Evolutionary conservation across 1,284 basidiomycete genomes (phyloP), one percentile per base, ranked within the genome.

Genomic region (Tilletia horrida): DNA sequence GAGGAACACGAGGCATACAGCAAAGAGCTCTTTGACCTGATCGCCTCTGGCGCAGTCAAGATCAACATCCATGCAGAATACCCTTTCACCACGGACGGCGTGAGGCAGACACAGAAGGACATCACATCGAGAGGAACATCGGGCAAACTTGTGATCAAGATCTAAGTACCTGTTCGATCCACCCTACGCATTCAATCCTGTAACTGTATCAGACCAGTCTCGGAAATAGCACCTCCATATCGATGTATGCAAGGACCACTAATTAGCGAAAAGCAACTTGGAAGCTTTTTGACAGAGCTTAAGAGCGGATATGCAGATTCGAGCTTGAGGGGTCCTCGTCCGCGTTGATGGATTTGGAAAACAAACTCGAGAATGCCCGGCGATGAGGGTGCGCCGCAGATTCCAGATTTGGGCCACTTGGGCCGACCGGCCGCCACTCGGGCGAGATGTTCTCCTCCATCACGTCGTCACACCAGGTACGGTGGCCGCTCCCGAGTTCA

Each of bases 11-110:
- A 85, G 44, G 74, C 85, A 70, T 92, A 93, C 81, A 85, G 87
- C 3, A 83, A 83, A 25, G 86, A 90, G 80, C 83, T 94, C 1
- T 92, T 89, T 81, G 83, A 85, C 18, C 83, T 90, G 23, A 83
- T 94, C 55, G 82, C 83, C 8, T 83, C 84, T 6, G 90, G 88
- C 0, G 84, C 83, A 0, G 76, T 97, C 73, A 90, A 89, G 81
- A 85, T 91, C 66, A 85, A 87, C 57, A 85, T 94, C 18, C 87
- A 88, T 83, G 74, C 76, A 29, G 81, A 82, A 68, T 97, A 96
- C 75, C 87, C 87, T 0, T 93, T 97, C 83, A 88, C 89, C 0
- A 87, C 88, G 0, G 89, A 94, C 67, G 93, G 91, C 0, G 87
- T 90, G 7, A 85, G 84, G 70, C 85, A 90, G 73, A 88, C 92